Percentiles rank a stretch among this genome's conserved stretches.
These are phyloP conservation scores for Clarireedia monteithiana DNA, from an alignment of 2,329 filamentous ascomycete species.

Conservation along the genomic window DNA sequence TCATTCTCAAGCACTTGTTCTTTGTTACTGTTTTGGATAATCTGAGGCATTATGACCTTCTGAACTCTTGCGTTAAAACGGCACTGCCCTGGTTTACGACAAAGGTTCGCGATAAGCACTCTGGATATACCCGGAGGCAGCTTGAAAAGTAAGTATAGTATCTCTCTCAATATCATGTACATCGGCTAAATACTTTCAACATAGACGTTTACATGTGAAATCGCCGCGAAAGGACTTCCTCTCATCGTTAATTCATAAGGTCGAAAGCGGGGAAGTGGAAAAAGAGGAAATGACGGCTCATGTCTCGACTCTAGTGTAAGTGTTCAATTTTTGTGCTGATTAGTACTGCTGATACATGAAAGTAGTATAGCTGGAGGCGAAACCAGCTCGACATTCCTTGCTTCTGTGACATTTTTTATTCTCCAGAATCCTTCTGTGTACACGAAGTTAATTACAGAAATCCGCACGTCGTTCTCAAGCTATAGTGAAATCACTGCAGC, in stretches of 20 bases:
- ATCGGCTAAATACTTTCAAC: no score
- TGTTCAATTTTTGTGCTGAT: background rate
- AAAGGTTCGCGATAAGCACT: background rate
- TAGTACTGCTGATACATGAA: background rate
- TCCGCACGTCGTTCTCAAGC: background rate
- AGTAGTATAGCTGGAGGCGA: background rate
- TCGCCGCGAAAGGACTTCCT: background rate
- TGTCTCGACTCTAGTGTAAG: background rate
- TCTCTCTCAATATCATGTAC: no score
- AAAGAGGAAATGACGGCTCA: background rate
- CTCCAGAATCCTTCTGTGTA: background rate
- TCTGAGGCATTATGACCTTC: background rate
- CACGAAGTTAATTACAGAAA: no score
- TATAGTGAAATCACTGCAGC: slow-evolving; percentile 23
- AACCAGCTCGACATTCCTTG: background rate
- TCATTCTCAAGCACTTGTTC: background rate
- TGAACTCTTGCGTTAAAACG: background rate
- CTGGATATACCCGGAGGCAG: background rate
- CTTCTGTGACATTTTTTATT: background rate
- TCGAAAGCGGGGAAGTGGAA: background rate
- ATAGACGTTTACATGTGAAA: background rate
- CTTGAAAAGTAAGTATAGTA: no score
- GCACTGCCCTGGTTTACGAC: background rate
- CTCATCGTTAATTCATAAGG: background rate
- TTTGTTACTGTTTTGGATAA: background rate